These are phyloP conservation scores for Lolium perenne DNA, from an alignment of 176 grass and related monocot genomes.

Conservation along the genomic window DNA sequence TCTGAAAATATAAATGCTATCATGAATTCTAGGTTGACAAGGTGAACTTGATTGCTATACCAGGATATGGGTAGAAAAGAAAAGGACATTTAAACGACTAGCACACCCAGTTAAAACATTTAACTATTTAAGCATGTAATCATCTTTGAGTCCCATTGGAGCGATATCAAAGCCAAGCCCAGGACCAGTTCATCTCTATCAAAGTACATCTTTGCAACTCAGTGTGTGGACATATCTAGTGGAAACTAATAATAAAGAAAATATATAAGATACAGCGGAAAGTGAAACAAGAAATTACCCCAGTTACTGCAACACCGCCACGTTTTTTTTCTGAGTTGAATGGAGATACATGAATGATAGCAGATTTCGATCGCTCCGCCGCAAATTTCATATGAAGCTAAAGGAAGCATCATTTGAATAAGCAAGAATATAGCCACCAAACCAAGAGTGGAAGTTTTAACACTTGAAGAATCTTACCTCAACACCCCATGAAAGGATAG, in stretches of 20 bases:
- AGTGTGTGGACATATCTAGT: background rate
- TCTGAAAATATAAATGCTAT: conserved; percentile 26
- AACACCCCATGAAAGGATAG: conserved; percentile 86
- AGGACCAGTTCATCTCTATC: background rate
- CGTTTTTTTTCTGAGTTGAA: conserved; percentile 96
- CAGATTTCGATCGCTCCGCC: conserved; percentile 67
- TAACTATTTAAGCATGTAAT: conserved; percentile 5
- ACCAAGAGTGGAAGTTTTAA: conserved; percentile 25
- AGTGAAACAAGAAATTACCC: conserved; percentile 54
- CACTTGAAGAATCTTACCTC: conserved; percentile 55
- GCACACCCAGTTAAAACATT: background rate
- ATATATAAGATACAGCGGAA: conserved; percentile 25
- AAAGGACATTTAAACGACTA: background rate
- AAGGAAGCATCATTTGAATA: conserved; percentile 40
- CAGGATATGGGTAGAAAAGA: background rate
- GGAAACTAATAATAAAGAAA: conserved; percentile 25
- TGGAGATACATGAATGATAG: conserved; percentile 80
- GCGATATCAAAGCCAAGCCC: conserved; percentile 1
- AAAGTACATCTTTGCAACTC: conserved; percentile 14
- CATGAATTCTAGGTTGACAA: conserved; percentile 20
- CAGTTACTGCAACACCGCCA: conserved; percentile 67
- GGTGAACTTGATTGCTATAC: conserved; percentile 17
- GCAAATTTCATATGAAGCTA: conserved; percentile 88
- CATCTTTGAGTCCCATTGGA: conserved; percentile 11
- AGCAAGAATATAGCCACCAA: conserved; percentile 46